These are phyloP conservation scores for Alternaria novae-zelandiae DNA, from an alignment of 2,329 filamentous ascomycete genomes.

Conservation along the genomic window DNA sequence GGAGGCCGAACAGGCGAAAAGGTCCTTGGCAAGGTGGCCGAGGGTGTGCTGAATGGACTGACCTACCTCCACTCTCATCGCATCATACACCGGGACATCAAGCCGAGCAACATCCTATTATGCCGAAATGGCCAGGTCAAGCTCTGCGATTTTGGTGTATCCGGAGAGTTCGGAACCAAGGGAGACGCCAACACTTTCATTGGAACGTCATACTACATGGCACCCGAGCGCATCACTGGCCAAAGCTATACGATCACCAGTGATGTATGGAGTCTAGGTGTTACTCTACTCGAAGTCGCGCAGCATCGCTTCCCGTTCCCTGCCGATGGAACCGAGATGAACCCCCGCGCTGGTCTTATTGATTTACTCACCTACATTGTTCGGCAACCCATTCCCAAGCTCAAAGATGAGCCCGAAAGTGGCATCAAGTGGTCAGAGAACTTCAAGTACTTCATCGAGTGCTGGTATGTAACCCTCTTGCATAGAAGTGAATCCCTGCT, in stretches of 20 bases:
- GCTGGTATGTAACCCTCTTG: conserved; percentile 74
- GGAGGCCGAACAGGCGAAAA: conserved; percentile 96
- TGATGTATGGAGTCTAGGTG: conserved; percentile 96
- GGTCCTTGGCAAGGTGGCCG: conserved; percentile 93
- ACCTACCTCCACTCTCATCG: conserved; percentile 95
- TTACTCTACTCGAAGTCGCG: conserved; percentile 97
- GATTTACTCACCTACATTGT: conserved; percentile 98
- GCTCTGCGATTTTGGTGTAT: conserved; percentile 97
- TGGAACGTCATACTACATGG: conserved; percentile 99
- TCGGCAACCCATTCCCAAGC: conserved; percentile 88
- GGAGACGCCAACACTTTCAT: conserved; percentile 99
- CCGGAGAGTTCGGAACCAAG: conserved; percentile 97
- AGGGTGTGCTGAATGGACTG: conserved; percentile 89
- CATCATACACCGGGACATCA: conserved; percentile 99
- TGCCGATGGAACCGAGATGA: conserved; percentile 93
- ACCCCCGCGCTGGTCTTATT: conserved; percentile 89
- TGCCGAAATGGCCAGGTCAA: conserved; percentile 90
- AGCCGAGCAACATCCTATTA: conserved; percentile 94
- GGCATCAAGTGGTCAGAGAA: conserved; percentile 94
- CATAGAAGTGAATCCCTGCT: conserved; percentile 20
- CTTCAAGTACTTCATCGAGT: conserved; percentile 99
- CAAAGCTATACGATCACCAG: conserved; percentile 98
- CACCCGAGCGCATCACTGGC: conserved; percentile 94
- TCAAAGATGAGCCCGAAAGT: conserved; percentile 92
- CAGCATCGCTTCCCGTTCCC: conserved; percentile 99